Evolutionary conservation across 1,139 yeast genomes (phyloP).

Genomic region (Saccharomyces hybrid): DNA sequence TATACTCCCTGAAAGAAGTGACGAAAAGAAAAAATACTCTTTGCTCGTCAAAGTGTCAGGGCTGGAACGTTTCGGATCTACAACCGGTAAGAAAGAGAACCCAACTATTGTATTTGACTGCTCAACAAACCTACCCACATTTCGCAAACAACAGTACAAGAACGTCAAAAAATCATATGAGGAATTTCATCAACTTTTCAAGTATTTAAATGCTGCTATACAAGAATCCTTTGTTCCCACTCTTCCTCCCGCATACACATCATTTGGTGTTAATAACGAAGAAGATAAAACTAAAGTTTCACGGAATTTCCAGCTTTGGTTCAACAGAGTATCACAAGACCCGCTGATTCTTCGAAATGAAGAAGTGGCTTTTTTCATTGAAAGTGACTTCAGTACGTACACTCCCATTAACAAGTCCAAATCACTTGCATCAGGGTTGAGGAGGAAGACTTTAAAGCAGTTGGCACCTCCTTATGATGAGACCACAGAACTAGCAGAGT

Average conservation of each 20-base stretch:
- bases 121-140: conserved; percentile 60
- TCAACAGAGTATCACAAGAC: conserved; percentile 61
- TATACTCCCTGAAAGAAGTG: conserved; percentile 1
- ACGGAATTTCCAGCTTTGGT: conserved; percentile 74
- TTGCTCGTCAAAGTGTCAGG: conserved; percentile 31
- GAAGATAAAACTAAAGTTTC: conserved; percentile 63
- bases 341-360: conserved; percentile 80
- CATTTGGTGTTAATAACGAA: conserved; percentile 76
- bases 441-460: conserved; percentile 84
- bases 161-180: conserved; percentile 74
- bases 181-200: conserved; percentile 71
- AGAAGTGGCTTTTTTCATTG: conserved; percentile 81
- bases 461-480: conserved; percentile 89
- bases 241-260: conserved; percentile 63
- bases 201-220: conserved; percentile 68
- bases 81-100: conserved; percentile 33
- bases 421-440: conserved; percentile 66
- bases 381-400: conserved; percentile 74
- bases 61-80: conserved; percentile 34
- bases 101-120: conserved; percentile 35
- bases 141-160: conserved; percentile 61
- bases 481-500: conserved; percentile 66
- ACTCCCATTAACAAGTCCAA: conserved; percentile 53
- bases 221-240: conserved; percentile 93
- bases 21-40: conserved; percentile 18